Base-by-base conservation (phyloP, 345 rosid genomes). In the Eucalyptus decipiens region DNA sequence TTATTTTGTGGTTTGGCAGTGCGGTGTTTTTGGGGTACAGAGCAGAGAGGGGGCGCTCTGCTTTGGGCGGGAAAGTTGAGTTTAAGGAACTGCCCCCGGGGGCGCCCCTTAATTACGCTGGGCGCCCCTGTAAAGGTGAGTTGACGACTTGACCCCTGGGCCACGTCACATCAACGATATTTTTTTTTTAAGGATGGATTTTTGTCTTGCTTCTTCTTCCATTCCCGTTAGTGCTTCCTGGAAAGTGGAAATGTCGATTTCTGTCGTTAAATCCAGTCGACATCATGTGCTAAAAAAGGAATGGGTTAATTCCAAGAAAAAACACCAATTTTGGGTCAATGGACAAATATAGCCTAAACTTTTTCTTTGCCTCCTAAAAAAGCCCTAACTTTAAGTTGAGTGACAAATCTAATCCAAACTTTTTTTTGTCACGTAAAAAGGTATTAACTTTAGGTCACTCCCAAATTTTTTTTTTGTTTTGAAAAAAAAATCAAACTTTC, bases 21-120 rank as follows among this genome's bases (percentile, higher is more conserved):
- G 28, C 8, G 16, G 72, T 62, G n/a, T 81, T 88, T 52, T 40
- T 34, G 12, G 72, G 72, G 34, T 62, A 62, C 72, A 62, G 72
- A 62, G 34, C 72, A 17, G 32, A 62, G 43, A 6, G 3, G 26
- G 56, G 24, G 65, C 18, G 58, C 19, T 8, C 34, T 45, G n/a
- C 24, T 67, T 89, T 86, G 88, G 90, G 88, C 88, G 90, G 90
- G 88, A 89, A 89, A 89, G 87, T 65, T 48, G 67, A 65, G 40
- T 60, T 69, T 14, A 21, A 69, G 69, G 13, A n/a, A 28, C 7
- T 89, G 85, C 90, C 88, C 90, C 49, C 26, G 69, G 48, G 32
- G 23, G 12, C n/a, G 40, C 26, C 37, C 21, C n/a, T 88, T 88
- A 52, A 80, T 88, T 72, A 83, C 67, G 17, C 32, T 6, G 30